A percentile compares a stretch with the other conserved stretches of the same genome.
Conservation (phyloP, 805 yeast species). For the Cyberlindnera maritima region DNA sequence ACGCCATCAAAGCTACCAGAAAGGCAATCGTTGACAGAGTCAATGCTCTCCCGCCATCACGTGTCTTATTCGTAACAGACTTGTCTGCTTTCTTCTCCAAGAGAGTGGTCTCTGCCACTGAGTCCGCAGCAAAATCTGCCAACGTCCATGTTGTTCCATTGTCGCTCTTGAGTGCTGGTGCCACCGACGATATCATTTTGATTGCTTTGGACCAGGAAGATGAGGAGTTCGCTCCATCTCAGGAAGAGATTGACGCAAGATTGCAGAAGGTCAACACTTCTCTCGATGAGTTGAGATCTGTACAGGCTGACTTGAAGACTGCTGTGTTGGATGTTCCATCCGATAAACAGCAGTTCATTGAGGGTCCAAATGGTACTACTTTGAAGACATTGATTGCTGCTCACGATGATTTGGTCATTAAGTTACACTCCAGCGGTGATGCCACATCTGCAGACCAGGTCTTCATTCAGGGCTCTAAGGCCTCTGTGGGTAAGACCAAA, state of each 20-base stretch:
- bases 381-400: conserved; percentile 39
- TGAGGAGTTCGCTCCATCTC: conserved; percentile 73
- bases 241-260: conserved; percentile 53
- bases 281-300: conserved; percentile 55
- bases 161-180: conserved; percentile 44
- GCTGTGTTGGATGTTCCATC: conserved; percentile 50
- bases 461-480: conserved; percentile 64
- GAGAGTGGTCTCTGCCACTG: conserved; percentile 42
- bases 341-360: conserved; percentile 54
- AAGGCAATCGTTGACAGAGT: conserved; percentile 70
- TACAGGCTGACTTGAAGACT: conserved; percentile 51
- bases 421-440: conserved; percentile 38
- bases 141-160: conserved; percentile 60
- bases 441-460: conserved; percentile 51
- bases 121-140: conserved; percentile 40
- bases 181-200: conserved; percentile 47
- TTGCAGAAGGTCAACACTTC: conserved; percentile 53
- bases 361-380: conserved; percentile 62
- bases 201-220: conserved; percentile 44
- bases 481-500: conserved; percentile 54
- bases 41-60: conserved; percentile 67
- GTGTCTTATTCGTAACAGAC: conserved; percentile 55
- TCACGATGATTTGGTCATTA: conserved; percentile 36
- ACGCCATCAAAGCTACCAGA: conserved; percentile 60
- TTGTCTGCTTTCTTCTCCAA: conserved; percentile 60